Evolutionary conservation across 225 moss, liverwort and hornwort species (phyloP), one percentile per base, ranked within the genome.

Genomic region (Pseudisothecium myosuroides): DNA sequence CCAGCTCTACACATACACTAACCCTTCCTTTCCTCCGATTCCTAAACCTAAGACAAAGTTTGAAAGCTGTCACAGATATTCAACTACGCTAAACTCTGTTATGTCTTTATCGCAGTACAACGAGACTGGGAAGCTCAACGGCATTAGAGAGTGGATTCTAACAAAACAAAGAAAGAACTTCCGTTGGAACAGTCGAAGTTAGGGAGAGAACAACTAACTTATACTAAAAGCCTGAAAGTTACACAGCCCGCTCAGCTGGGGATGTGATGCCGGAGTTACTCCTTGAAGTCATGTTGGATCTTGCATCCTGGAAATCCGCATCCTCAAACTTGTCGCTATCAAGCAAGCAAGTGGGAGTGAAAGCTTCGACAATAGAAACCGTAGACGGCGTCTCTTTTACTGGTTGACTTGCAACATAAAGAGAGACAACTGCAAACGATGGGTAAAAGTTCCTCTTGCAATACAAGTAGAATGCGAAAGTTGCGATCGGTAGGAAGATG

Each of bases 331-430:
- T 86, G 4, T 91, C 93, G 63, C 69, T 18, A 15, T 91, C 90
- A n/a, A 94, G 86, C 54, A 97, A 80, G 77, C 95, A 96, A 6
- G 93, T 92, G 22, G 96, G 97, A 26, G 95, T 96, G 89, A 89
- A 97, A 6, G 93, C 95, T n/a, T 95, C 95, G 47, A 94, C 91
- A 52, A 95, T 72, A 66, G 95, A 49, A 63, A 68, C 49, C 43
- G 91, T 60, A 3, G 96, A 87, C 7, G 93, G 95, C 41, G 91
- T 87, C 91, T 97, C 95, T 71, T 95, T 95, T 9, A 93, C 93
- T 69, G 93, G 93, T 39, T 94, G 78, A 73, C 94, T 96, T 10
- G 96, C 96, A 54, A 87, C 90, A 41, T 63, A 85, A 28, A 96
- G 90, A 55, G 96, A 94, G 43, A 95, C 93, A 19, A 90, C 92